Percentiles rank a stretch among this genome's conserved stretches.
Evolutionary conservation across 2,329 filamentous ascomycete genomes (phyloP).

Genomic region (Epichloe bromicola): DNA sequence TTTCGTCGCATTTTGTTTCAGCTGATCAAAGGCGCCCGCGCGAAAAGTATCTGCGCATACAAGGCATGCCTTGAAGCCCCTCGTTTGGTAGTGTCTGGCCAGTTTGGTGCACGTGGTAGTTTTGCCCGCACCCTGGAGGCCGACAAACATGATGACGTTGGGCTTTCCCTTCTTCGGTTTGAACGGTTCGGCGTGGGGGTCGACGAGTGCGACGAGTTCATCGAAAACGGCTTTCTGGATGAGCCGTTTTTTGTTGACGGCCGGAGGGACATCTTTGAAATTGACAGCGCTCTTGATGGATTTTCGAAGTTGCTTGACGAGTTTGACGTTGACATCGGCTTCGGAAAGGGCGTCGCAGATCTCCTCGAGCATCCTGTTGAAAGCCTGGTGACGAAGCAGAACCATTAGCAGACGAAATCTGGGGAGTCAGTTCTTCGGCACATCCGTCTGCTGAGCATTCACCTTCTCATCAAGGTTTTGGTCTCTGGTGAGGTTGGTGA

Average conservation of each 20-base stretch:
- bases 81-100: conserved; percentile 83
- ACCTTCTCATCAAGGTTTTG: conserved; percentile 95
- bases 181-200: conserved; percentile 90
- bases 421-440: not conserved
- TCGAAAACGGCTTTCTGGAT: conserved; percentile 98
- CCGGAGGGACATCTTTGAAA: conserved; percentile 77
- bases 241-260: conserved; percentile 94
- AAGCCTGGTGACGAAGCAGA: conserved; percentile 45
- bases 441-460: conserved; percentile 9
- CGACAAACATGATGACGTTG: conserved; percentile 99
- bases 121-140: conserved; percentile 93
- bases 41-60: conserved; percentile 98
- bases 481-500: conserved; percentile 83
- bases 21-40: conserved; percentile 92
- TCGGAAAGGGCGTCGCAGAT: conserved; percentile 92
- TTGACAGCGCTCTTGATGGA: conserved; percentile 86
- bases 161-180: conserved; percentile 92
- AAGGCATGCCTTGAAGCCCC: conserved; percentile 84
- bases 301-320: conserved; percentile 82
- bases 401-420: not conserved
- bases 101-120: conserved; percentile 98
- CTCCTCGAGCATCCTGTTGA: conserved; percentile 97
- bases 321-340: conserved; percentile 92
- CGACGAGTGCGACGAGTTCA: conserved; percentile 87
- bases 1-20: conserved; percentile 98